Conservation (phyloP, 2,329 filamentous ascomycete species). For the Hypoxylon sp. region DNA sequence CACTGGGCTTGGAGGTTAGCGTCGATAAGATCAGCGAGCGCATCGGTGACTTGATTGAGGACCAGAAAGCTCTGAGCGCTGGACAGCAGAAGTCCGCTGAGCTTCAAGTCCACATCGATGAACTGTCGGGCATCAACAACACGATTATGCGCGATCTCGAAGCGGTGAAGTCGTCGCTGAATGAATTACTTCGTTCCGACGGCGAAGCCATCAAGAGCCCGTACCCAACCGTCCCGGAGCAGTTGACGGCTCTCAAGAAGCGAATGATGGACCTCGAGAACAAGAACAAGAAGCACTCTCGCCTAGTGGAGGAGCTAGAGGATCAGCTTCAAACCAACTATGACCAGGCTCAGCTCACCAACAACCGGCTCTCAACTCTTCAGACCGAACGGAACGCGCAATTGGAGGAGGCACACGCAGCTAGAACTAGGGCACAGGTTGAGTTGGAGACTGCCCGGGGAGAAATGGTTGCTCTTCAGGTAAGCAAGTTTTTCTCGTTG, state of each 20-base stretch:
- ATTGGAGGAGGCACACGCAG: slow-evolving; percentile 78
- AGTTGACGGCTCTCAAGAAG: slow-evolving; percentile 69
- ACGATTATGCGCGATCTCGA: slow-evolving; percentile 69
- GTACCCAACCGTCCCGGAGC: slow-evolving; percentile 59
- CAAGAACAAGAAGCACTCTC: slow-evolving; percentile 87
- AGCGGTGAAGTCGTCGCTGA: slow-evolving; percentile 62
- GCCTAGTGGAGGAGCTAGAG: slow-evolving; percentile 93
- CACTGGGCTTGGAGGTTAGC: slow-evolving; percentile 68
- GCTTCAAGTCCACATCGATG: slow-evolving; percentile 62
- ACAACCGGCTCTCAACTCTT: slow-evolving; percentile 84
- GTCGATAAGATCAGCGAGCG: slow-evolving; percentile 72
- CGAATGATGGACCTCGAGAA: slow-evolving; percentile 68
- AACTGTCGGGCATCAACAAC: slow-evolving; percentile 66
- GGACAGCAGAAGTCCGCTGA: slow-evolving; percentile 67
- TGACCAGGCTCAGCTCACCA: slow-evolving; percentile 86
- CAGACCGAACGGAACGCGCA: slow-evolving; percentile 77
- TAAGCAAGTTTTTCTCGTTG: slow-evolving; percentile 51
- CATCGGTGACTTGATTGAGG: slow-evolving; percentile 63
- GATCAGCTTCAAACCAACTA: slow-evolving; percentile 95
- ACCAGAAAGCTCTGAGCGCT: slow-evolving; percentile 65
- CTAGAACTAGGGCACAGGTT: slow-evolving; percentile 67
- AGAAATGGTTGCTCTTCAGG: slow-evolving; percentile 80
- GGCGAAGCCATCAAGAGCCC: slow-evolving; percentile 53
- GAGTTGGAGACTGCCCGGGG: slow-evolving; percentile 73
- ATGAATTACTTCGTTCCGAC: slow-evolving; percentile 62